phyloP scores from a whole-genome alignment of 2,329 filamentous ascomycete species.

The Cytospora leucostoma region DNA sequence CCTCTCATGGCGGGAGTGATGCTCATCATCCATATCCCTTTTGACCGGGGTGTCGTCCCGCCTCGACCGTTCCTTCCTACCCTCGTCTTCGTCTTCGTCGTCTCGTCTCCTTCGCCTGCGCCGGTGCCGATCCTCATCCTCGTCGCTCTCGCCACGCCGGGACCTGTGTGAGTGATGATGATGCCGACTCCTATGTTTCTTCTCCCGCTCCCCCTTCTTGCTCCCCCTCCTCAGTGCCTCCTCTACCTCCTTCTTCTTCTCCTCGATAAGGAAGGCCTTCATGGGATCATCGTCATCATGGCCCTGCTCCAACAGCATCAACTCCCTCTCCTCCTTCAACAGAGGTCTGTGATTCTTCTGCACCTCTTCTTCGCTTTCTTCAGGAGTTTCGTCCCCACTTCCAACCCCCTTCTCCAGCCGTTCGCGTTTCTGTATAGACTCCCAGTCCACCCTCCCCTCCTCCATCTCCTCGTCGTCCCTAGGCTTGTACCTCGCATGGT shows the following conservation, averaged over 20 bases:
- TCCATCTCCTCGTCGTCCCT: slow-evolving; percentile 74
- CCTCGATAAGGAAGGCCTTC: slow-evolving; percentile 85
- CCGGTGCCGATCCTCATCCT: slow-evolving; percentile 31
- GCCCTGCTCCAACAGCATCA: slow-evolving; percentile 72
- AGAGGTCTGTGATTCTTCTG: slow-evolving; percentile 54
- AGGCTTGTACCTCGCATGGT: slow-evolving; percentile 89
- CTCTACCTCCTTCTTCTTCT: slow-evolving; percentile 87
- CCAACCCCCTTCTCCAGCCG: slow-evolving; percentile 42
- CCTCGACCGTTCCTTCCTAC: slow-evolving; percentile 37
- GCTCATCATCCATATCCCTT: slow-evolving; percentile 28
- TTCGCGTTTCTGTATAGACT: slow-evolving; percentile 58
- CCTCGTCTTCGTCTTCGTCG: slow-evolving; percentile 28
- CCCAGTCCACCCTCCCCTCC: slow-evolving; percentile 60
- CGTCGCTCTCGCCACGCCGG: slow-evolving; percentile 34
- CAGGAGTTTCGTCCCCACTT: slow-evolving; percentile 47
- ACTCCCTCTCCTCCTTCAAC: slow-evolving; percentile 79
- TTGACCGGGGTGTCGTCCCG: slow-evolving; percentile 40
- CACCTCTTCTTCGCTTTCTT: slow-evolving; percentile 47
- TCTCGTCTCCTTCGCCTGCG: slow-evolving; percentile 29
- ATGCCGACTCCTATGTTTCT: slow-evolving; percentile 41
- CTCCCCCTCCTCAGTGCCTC: slow-evolving; percentile 62
- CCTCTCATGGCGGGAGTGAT: slow-evolving; percentile 24
- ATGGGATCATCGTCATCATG: slow-evolving; percentile 97
- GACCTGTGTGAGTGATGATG: slow-evolving; percentile 49
- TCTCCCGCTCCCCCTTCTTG: slow-evolving; percentile 51